These are phyloP conservation scores for Coniferiporia sulphurascens DNA, from an alignment of 1,284 basidiomycete species.

Conservation along the genomic window DNA sequence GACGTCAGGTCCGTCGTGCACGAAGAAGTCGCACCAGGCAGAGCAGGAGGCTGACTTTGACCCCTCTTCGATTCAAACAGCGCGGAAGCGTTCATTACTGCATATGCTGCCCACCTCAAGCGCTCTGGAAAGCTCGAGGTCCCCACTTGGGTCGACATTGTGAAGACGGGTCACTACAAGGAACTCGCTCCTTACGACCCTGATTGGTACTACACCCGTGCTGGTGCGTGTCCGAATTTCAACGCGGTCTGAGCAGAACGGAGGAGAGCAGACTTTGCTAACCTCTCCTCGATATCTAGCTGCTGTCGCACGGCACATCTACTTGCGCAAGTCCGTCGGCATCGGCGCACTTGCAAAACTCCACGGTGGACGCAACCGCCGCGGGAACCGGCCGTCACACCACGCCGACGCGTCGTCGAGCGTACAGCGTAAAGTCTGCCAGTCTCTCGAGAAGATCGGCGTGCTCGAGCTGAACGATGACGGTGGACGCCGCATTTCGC, in stretches of 20 bases:
- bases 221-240: constrained; percentile 56
- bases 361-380: constrained; percentile 93
- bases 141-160: constrained; percentile 97
- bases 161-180: constrained; percentile 98
- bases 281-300: constrained; percentile 43
- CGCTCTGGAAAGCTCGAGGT: constrained; percentile 98
- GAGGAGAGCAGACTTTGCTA: not conserved
- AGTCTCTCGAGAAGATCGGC: constrained; percentile 98
- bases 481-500: constrained; percentile 93
- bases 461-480: constrained; percentile 93
- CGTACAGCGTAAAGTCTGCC: constrained; percentile 89
- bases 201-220: constrained; percentile 99
- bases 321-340: constrained; percentile 98
- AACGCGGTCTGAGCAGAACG: not conserved
- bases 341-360: constrained; percentile 95
- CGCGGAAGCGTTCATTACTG: constrained; percentile 87
- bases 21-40: too few relatives aligned
- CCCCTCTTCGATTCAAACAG: constrained; percentile 35
- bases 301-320: constrained; percentile 98
- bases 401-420: constrained; percentile 86
- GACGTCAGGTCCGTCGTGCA: constrained; percentile 68
- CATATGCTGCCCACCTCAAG: constrained; percentile 93
- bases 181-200: constrained; percentile 99
- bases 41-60: too few relatives aligned
- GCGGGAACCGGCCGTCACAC: constrained; percentile 93